These are phyloP conservation scores for Fonsecaea pedrosoi DNA, from an alignment of 2,329 filamentous ascomycete species.

Conservation along the genomic window DNA sequence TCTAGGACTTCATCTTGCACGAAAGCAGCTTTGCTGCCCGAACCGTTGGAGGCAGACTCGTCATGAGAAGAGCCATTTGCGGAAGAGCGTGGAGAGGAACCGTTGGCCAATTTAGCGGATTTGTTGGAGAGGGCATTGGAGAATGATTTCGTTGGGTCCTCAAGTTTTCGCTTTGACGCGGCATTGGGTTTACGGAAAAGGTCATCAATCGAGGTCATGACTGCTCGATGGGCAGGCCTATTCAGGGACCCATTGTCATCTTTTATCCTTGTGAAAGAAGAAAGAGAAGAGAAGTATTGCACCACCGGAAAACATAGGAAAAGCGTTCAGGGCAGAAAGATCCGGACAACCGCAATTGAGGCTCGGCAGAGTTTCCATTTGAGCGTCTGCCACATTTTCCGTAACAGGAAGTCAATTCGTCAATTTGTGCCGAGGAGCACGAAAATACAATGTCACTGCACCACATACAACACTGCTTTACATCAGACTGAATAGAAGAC, in stretches of 20 bases:
- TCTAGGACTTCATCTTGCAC: conserved; percentile 43
- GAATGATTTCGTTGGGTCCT: conserved; percentile 38
- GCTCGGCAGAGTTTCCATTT: conserved; percentile 15
- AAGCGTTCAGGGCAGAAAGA: background rate
- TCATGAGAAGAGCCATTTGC: conserved; percentile 24
- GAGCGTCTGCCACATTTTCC: background rate
- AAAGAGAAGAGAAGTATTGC: background rate
- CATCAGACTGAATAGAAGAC: conserved; percentile 7
- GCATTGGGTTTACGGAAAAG: conserved; percentile 37
- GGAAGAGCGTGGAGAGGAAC: conserved; percentile 35
- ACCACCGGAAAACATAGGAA: conserved; percentile 3
- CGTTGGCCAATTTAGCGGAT: conserved; percentile 37
- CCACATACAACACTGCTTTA: background rate
- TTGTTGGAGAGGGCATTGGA: conserved; percentile 37
- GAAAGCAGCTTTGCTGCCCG: conserved; percentile 27
- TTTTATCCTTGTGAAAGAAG: background rate
- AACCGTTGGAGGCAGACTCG: conserved; percentile 18
- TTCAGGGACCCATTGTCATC: conserved; percentile 7
- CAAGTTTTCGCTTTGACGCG: conserved; percentile 38
- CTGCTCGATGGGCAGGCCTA: conserved; percentile 4
- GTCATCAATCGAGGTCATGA: conserved; percentile 38
- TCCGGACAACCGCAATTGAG: conserved; percentile 11
- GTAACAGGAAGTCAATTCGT: background rate
- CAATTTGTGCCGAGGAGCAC: background rate
- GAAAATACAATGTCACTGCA: no score